Evolutionary conservation across 2,329 filamentous ascomycete species (phyloP), one percentile per base, ranked within the genome.

Genomic region (Fusarium sp.): DNA sequence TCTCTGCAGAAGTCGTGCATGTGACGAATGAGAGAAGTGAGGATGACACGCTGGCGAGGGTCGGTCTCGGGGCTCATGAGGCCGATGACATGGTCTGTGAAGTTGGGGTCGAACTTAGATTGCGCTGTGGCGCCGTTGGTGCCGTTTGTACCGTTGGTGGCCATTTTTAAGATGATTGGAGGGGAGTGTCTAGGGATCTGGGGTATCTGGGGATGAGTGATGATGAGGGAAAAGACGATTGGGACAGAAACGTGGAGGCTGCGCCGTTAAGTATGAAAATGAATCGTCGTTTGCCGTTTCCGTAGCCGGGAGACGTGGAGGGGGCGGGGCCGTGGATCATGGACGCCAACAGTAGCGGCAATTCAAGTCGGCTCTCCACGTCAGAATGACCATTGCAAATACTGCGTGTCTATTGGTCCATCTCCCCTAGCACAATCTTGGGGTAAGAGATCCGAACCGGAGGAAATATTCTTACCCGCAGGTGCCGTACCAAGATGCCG

Each of bases 1-100:
- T 95, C 93, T 64, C 93, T 90, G 63, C 90, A 88, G 80, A 94
- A 94, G 82, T 94, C 92, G 84, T 95, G 93, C 65, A 95, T 85
- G 83, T 94, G 92, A 54, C 83, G 85, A 81, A 94, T 90, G 75
- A 94, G 82, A 33, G 88, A 85, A 68, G 85, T 81, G 77, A 94
- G 84, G 76, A 94, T 85, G 72, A 89, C 84, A 66, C 90, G 87
- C 76, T 90, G 87, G 67, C 93, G 86, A 64, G 91, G 88, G 58
- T 87, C 84, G 18, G 90, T 89, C 76, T 92, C 90, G 76, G 92
- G 90, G 59, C 91, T 90, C 85, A 94, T 94, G 76, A 90, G 87
- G 72, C 93, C 88, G 79, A 94, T 86, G 82, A 94, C 92, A 80
- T 90, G 87, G 75, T 90, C 83, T 59, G 93, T 95, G 85, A 95